Evolutionary conservation across 345 rosid species (phyloP), one percentile per base, ranked within the genome.

Genomic region (Rhodamnia argentea): DNA sequence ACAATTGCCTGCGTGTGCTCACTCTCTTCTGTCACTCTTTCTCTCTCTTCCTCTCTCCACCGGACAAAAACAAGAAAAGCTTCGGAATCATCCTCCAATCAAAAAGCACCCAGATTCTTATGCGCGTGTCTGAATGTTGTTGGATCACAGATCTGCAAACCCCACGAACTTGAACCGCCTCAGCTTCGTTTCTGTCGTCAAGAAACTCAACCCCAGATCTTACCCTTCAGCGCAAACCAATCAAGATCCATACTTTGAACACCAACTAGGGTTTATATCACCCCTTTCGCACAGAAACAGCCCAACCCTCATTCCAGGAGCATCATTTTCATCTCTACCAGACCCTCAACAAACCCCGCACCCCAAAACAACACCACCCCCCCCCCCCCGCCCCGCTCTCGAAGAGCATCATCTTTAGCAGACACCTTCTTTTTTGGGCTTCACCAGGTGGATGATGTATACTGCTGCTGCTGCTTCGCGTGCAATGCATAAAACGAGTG

Each of bases 1-100:
- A 92, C 92, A 89, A 92, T 86, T 89, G 90, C 91, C 92, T 86
- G 96, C 91, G 89, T 92, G 93, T 92, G 96, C 96, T 92, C 96
- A 92, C 94, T 94, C 94, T 92, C 96, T 94, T 87, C 96, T 94
- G 96, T 94, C 96, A 92, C 88, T 86, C 90, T 85, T 81, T 51
- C 83, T 44, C 27, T 23, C 51, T 10, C 47, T 13, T 13, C 18
- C 82, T 44, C 51, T 47, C 56, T 32, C 24, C 16, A 1, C 6
- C 26, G 18, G 81, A 37, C 78, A 70, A 82, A 51, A 47, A 51
- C 13, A 82, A 26, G 56, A n/a, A 51, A 47, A 23, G 84, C 53
- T 82, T 50, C 56, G 84, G 26, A 50, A 50, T 51, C 56, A 18
- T 44, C 83, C 29, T 50, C 55, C 83, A 82, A 82, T 47, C 55